A percentile compares a stretch with the other conserved stretches of the same genome.
Evolutionary conservation across 2,329 filamentous ascomycete species (phyloP).

Genomic region (Neofusicoccum cordaticola): DNA sequence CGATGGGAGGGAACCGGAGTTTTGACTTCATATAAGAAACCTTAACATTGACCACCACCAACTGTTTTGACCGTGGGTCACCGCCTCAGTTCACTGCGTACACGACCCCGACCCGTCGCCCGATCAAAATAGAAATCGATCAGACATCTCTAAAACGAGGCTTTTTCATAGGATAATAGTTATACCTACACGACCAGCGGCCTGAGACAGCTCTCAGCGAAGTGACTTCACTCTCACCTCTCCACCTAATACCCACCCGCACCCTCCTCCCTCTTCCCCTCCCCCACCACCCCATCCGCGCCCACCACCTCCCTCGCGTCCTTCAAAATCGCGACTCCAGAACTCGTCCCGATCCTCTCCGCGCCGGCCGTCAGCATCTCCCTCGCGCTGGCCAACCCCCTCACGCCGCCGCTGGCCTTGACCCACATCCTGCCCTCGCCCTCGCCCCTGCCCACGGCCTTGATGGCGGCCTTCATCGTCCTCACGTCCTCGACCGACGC

Average conservation of each 20-base stretch:
- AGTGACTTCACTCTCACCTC: neutral
- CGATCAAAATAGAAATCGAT: too few relatives aligned
- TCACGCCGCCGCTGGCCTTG: constrained; percentile 59
- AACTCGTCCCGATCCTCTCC: constrained; percentile 55
- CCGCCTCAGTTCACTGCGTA: too few relatives aligned
- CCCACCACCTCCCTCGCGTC: constrained; percentile 35
- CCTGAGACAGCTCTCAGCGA: neutral
- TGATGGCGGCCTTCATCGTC: constrained; percentile 52
- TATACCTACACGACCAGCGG: too few relatives aligned
- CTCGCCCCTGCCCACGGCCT: constrained; percentile 36
- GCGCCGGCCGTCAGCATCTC: constrained; percentile 57
- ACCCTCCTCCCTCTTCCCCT: constrained; percentile 21
- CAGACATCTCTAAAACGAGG: too few relatives aligned
- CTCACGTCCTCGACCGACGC: constrained; percentile 53
- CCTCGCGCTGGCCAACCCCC: constrained; percentile 47
- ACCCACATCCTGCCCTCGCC: constrained; percentile 45
- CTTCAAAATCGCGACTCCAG: constrained; percentile 55
- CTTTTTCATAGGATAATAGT: too few relatives aligned
- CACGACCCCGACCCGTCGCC: too few relatives aligned
- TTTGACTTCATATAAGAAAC: too few relatives aligned
- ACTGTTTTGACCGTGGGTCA: too few relatives aligned
- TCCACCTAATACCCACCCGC: constrained; percentile 21
- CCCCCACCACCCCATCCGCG: constrained; percentile 20
- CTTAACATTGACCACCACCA: too few relatives aligned
- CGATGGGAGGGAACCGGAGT: too few relatives aligned